Percentiles rank a stretch among this genome's conserved stretches.
Conservation (phyloP, 306 rosid genomes). For the Boehmeria nivea region DNA sequence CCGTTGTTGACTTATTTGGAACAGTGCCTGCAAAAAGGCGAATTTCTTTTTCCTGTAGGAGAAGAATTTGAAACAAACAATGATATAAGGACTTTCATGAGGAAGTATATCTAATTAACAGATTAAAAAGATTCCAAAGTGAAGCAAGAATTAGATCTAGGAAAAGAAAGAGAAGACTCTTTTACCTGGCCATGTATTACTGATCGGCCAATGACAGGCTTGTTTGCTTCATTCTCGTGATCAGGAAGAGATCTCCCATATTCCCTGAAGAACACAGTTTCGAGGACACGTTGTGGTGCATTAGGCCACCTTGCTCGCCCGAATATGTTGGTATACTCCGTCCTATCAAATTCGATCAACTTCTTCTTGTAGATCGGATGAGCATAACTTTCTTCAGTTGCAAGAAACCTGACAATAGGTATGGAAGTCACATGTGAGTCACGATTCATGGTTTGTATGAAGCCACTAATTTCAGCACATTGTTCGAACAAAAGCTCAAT, state of each 20-base stretch:
- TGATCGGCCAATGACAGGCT: constrained; percentile 65
- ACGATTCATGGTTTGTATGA: no score
- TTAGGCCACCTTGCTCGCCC: constrained; percentile 84
- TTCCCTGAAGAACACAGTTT: constrained; percentile 61
- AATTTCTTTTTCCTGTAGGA: constrained; percentile 51
- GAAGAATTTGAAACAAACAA: no score
- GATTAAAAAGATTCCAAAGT: no score
- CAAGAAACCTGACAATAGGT: constrained; percentile 48
- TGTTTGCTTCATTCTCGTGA: constrained; percentile 49
- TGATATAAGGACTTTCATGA: neutral
- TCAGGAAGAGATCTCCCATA: constrained; percentile 54
- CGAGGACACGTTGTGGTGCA: constrained; percentile 74
- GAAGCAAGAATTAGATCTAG: no score
- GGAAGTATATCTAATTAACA: neutral
- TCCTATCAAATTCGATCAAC: constrained; percentile 54
- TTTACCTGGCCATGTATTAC: constrained; percentile 63
- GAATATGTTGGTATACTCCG: constrained; percentile 60
- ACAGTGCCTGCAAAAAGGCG: constrained; percentile 56
- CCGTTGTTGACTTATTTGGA: constrained; percentile 55
- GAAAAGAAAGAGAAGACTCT: neutral
- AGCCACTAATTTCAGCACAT: no score
- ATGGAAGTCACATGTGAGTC: no score
- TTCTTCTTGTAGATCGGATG: constrained; percentile 72
- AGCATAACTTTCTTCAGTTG: constrained; percentile 78
- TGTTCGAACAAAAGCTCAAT: no score